Evolutionary conservation across 495 filamentous ascomycete genomes (phyloP), one percentile per base, ranked within the genome.

Genomic region (Podospora comata): DNA sequence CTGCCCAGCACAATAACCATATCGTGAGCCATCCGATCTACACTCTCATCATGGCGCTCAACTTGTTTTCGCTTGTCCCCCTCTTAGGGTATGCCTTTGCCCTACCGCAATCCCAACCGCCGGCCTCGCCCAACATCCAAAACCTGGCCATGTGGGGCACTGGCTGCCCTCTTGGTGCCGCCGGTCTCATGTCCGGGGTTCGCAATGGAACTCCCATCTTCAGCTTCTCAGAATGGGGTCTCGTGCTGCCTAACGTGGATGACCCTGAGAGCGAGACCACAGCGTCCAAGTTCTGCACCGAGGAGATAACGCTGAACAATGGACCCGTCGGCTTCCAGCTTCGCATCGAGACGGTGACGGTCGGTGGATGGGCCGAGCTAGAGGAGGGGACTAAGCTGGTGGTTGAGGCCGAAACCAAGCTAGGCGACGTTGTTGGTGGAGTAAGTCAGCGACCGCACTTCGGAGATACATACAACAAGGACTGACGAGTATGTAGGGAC

Each of bases 111-210:
- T 13, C 59, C 1, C 23, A 27, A 13, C 59, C 59, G 11, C 27
- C 59, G 5, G 20, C 16, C 15, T 18, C 59, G 7, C 59, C 59
- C 20, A 61, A 61, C 59, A 61, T 61, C 59, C 16, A 69, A 34
- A 69, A 67, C 65, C 62, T 75, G 68, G 71, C 68, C 58, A 71
- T 72, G 68, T 69, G 39, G 5, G 74, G 74, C 3, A 63, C 74
- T 7, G 74, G 74, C 6, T 75, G 74, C 60, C 74, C 74, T 6
- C 68, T 72, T 48, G 72, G 72, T 32, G 70, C 65, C 15, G 66
- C 67, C 2, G 70, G 69, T 18, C 63, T 71, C 18, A 66, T 70
- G 28, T 62, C 67, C 48, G 28, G 44, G 2, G 64, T 71, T 23
- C 64, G 65, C 28, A 60, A 67, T 44, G 65, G 62, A 55, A 66